These are phyloP conservation scores for Exophiala phaeomuriformis DNA, from an alignment of 2,329 filamentous ascomycete genomes.

Conservation along the genomic window DNA sequence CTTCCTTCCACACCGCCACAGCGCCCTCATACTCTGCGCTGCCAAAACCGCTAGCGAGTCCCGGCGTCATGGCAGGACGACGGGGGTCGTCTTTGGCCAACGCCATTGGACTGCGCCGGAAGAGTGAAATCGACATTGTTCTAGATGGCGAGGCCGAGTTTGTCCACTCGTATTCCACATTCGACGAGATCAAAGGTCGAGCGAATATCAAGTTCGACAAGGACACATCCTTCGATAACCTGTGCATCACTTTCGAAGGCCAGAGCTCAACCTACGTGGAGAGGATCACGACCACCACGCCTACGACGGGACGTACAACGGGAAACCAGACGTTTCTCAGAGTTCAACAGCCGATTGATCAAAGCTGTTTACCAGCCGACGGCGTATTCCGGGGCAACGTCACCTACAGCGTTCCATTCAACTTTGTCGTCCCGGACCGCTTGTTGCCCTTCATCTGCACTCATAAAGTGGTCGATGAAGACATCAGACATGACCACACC, in stretches of 20 bases:
- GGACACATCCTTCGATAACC: constrained; percentile 29
- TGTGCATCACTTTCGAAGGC: constrained; percentile 31
- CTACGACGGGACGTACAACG: constrained; percentile 48
- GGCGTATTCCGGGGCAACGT: constrained; percentile 48
- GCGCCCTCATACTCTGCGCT: constrained; percentile 17
- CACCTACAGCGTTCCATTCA: constrained; percentile 55
- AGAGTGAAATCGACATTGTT: constrained; percentile 26
- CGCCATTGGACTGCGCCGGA: constrained; percentile 23
- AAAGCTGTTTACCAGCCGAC: constrained; percentile 48
- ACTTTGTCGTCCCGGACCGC: constrained; percentile 55
- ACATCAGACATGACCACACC: constrained; percentile 50
- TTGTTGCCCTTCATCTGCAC: constrained; percentile 54
- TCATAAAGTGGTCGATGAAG: constrained; percentile 46
- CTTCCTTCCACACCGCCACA: constrained; percentile 17
- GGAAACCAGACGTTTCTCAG: constrained; percentile 56
- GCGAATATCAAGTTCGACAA: constrained; percentile 28
- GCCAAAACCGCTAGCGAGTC: constrained; percentile 16
- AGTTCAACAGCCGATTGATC: constrained; percentile 53
- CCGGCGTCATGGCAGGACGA: constrained; percentile 4
- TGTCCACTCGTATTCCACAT: constrained; percentile 30
- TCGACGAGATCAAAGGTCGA: constrained; percentile 31
- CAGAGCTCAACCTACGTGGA: constrained; percentile 40
- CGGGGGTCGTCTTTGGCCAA: constrained; percentile 22
- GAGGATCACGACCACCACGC: constrained; percentile 45
- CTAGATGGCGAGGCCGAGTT: constrained; percentile 23